Evolutionary conservation across 176 grass and related monocot genomes (phyloP), one percentile per base, ranked within the genome.

Genomic region (Metroxylon sagu): DNA sequence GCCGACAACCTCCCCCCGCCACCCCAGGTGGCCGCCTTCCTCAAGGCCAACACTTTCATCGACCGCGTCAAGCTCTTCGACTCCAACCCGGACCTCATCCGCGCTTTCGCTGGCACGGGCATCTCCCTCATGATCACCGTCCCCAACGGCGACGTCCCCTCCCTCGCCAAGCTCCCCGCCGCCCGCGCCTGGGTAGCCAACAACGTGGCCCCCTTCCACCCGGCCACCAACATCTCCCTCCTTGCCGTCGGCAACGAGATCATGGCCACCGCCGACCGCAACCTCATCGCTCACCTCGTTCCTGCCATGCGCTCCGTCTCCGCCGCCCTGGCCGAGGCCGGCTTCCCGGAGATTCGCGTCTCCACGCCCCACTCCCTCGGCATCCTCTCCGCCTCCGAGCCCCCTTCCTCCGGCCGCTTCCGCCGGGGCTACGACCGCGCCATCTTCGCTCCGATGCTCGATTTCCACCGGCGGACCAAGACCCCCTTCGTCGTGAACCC

Each of bases 11-110:
- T 95, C 12, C 83, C 71, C 2, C 74, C 86, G 53, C 83, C 80
- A 29, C 29, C 74, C 0, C 73, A 71, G 29, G 86, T 90, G 14
- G 80, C 86, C 14, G 26, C 68, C 14, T 95, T 89, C 67, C 70
- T 95, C 25, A 52, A 77, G 2, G 77, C 77, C 30, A 55, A 55
- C 71, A 95, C 91, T 19, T 54, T 25, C 71, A 79, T 95, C 52
- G 72, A 95, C 83, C 86, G 83, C 6, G 83, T 90, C 53, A 95
- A 95, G 86, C 72, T 95, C 3, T 95, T 95, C 65, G 91, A 95
- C 64, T 60, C 74, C 4, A 90, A 80, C 64, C 64, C 83, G 8
- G 86, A 95, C 50, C 72, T 90, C 19, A 66, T 95, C 10, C 77
- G 71, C 19, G 91, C 83, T 12, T 96, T 96, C 54, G 77, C 86